These are phyloP conservation scores for Dothideomycetidae sp. DNA, from an alignment of 2,329 filamentous ascomycete species.

Conservation along the genomic window DNA sequence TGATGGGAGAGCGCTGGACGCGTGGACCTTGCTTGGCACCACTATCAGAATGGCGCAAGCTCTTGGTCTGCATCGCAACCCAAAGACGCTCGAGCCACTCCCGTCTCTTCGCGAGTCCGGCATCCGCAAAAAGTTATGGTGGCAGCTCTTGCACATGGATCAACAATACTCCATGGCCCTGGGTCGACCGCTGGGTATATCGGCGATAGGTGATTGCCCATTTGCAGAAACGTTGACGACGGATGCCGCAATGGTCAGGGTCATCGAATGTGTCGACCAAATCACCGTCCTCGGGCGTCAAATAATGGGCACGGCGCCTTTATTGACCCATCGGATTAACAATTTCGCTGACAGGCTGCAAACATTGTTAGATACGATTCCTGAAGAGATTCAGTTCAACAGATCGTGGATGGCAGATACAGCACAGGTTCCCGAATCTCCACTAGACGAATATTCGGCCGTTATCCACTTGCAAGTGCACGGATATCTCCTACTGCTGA, in stretches of 20 bases:
- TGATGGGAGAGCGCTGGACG: conserved; percentile 35
- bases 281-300: conserved; percentile 36
- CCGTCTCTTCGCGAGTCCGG: conserved; percentile 29
- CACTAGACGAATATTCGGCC: conserved; percentile 31
- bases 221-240: conserved; percentile 32
- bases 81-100: conserved; percentile 31
- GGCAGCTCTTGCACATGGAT: conserved; percentile 40
- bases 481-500: conserved; percentile 35
- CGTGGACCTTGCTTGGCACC: conserved; percentile 36
- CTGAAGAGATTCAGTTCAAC: conserved; percentile 33
- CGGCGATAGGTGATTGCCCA: conserved; percentile 35
- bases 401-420: conserved; percentile 28
- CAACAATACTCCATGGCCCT: conserved; percentile 38
- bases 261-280: conserved; percentile 32
- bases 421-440: conserved; percentile 32
- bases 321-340: conserved; percentile 32
- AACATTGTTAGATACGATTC: conserved; percentile 32
- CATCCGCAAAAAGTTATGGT: conserved; percentile 33
- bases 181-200: conserved; percentile 35
- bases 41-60: conserved; percentile 36
- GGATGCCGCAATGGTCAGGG: conserved; percentile 29
- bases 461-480: conserved; percentile 35
- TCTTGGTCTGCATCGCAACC: conserved; percentile 36
- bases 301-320: conserved; percentile 30
- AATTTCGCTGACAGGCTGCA: conserved; percentile 32